Conservation (phyloP, 441 rosid species). For the Euphorbia schlechtendalii region DNA sequence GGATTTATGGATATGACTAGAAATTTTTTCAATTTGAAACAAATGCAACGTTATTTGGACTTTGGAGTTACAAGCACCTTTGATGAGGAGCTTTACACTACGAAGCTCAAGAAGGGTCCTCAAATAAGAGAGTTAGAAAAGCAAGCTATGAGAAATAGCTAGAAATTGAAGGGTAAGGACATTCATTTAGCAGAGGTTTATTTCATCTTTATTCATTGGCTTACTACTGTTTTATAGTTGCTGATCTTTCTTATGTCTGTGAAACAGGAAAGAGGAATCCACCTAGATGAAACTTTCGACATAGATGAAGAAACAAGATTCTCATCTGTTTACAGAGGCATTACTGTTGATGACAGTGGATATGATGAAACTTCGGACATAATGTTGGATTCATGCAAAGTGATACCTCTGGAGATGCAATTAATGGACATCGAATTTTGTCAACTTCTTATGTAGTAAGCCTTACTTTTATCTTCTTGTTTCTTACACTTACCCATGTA, state of each 20-base stretch:
- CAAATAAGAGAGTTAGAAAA: too few relatives aligned
- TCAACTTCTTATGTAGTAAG: conserved; percentile 52
- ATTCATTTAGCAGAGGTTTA: conserved; percentile 89
- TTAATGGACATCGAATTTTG: conserved; percentile 34
- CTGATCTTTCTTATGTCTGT: too few relatives aligned
- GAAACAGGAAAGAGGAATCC: conserved; percentile 87
- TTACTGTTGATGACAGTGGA: too few relatives aligned
- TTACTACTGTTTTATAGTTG: conserved; percentile 11
- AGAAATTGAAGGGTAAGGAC: conserved; percentile 91
- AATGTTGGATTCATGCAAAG: conserved; percentile 47
- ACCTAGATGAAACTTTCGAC: conserved; percentile 47
- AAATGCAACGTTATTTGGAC: conserved; percentile 69
- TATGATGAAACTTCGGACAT: too few relatives aligned
- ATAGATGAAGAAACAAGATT: too few relatives aligned
- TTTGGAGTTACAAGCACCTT: conserved; percentile 86
- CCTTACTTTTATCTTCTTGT: too few relatives aligned
- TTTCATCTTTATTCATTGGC: too few relatives aligned
- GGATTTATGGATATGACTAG: conserved; percentile 18
- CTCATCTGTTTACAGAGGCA: too few relatives aligned
- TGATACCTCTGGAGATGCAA: conserved; percentile 59
- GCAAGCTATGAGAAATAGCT: conserved; percentile 75
- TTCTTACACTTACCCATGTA: too few relatives aligned
- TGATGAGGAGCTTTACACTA: conserved; percentile 77
- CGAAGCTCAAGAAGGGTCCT: conserved; percentile 76
- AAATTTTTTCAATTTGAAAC: conserved; percentile 57